phyloP scores from a whole-genome alignment of 108 stramenopile genomes.

The Nitzschia inconspicua region DNA sequence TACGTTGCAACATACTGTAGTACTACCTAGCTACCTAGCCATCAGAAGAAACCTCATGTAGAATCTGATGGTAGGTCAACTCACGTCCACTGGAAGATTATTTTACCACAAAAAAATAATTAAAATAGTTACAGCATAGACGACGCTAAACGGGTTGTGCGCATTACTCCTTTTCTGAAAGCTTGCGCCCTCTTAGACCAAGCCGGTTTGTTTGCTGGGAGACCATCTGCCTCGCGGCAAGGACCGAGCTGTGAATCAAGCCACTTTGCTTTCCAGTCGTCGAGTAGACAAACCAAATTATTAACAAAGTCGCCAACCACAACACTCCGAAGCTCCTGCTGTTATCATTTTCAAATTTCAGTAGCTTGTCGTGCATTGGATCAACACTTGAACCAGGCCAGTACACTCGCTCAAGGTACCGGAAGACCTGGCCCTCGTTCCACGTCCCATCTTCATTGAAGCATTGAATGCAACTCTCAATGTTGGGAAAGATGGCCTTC shows the following conservation, averaged over 20 bases:
- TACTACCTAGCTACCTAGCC: too few species aligned
- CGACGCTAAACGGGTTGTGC: neutral
- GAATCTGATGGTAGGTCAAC: too few species aligned
- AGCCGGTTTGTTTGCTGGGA: neutral
- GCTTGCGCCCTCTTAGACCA: neutral
- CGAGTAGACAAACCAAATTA: slow-evolving; percentile 12
- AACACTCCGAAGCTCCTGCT: neutral
- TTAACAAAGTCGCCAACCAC: slow-evolving; percentile 8
- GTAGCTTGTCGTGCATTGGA: slow-evolving; percentile 22
- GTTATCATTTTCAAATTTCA: slow-evolving; percentile 13
- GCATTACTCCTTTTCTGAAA: neutral
- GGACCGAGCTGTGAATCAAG: slow-evolving; percentile 7
- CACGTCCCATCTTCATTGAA: slow-evolving; percentile 42
- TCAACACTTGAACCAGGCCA: slow-evolving; percentile 38
- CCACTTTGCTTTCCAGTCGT: neutral
- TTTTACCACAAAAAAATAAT: too few species aligned
- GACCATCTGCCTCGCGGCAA: neutral
- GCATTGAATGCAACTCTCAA: slow-evolving; percentile 34
- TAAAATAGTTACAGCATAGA: neutral
- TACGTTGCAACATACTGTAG: too few species aligned
- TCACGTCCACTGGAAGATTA: too few species aligned
- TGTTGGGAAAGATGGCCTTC: slow-evolving; percentile 28
- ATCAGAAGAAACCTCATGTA: too few species aligned
- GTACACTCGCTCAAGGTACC: slow-evolving; percentile 36
- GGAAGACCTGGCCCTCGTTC: slow-evolving; percentile 46